Percentiles rank a stretch among this genome's conserved stretches.
These are phyloP conservation scores for Cephaloascus albidus DNA, from an alignment of 805 yeast species.

Conservation along the genomic window DNA sequence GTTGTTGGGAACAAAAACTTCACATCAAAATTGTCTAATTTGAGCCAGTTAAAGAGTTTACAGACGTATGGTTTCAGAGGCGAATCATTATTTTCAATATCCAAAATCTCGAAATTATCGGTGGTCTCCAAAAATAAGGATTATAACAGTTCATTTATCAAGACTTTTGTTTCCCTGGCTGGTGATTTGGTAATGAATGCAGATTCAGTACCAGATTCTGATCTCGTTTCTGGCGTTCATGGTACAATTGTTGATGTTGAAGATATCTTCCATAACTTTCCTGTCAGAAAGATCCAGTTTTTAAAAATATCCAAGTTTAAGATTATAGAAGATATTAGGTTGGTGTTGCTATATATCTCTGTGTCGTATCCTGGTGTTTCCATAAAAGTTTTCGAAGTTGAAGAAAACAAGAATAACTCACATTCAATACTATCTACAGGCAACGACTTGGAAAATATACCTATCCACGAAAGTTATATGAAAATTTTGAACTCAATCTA, in stretches of 20 bases:
- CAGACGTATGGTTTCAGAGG: constrained; percentile 65
- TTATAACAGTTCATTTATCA: constrained; percentile 15
- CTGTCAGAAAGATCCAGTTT: constrained; percentile 28
- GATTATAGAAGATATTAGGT: constrained; percentile 17
- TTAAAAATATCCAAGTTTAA: constrained; percentile 9
- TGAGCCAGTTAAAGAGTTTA: constrained; percentile 26
- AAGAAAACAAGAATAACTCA: constrained; percentile 1
- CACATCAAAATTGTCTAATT: constrained; percentile 43
- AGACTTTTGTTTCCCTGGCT: not conserved
- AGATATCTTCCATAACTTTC: constrained; percentile 31
- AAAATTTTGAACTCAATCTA: constrained; percentile 11
- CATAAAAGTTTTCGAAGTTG: constrained; percentile 7
- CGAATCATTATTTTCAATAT: constrained; percentile 51
- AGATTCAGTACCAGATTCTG: not conserved
- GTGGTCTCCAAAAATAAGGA: constrained; percentile 34
- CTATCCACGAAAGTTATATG: constrained; percentile 6
- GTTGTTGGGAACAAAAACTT: constrained; percentile 35
- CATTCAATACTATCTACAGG: not conserved
- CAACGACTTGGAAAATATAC: constrained; percentile 8
- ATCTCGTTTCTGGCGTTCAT: constrained; percentile 8
- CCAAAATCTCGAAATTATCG: constrained; percentile 34
- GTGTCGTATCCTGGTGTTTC: constrained; percentile 12
- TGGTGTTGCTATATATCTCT: constrained; percentile 16
- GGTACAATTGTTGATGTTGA: constrained; percentile 31
- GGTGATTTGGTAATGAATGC: not conserved